Evolutionary conservation across 2,329 filamentous ascomycete species (phyloP).

Genomic region (Aspergillus thermomutatus): DNA sequence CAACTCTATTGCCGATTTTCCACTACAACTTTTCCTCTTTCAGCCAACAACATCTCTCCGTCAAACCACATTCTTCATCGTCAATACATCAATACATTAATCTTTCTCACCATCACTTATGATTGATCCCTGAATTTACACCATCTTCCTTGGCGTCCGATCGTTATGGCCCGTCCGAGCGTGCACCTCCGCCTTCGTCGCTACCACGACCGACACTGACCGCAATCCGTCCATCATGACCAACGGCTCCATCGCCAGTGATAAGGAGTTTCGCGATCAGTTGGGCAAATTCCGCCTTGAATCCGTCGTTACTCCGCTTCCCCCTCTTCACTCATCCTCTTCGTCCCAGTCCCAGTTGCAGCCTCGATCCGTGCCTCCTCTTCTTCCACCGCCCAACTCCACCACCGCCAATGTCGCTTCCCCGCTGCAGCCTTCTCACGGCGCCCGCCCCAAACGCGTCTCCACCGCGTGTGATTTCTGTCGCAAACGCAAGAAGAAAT

Average conservation of each 20-base stretch:
- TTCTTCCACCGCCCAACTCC: neutral
- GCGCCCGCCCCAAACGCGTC: slow-evolving; percentile 32
- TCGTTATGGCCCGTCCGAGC: neutral
- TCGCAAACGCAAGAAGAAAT: slow-evolving; percentile 42
- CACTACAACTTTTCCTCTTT: neutral
- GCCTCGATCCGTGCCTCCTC: neutral
- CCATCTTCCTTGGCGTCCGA: neutral
- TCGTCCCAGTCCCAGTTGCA: slow-evolving; percentile 10
- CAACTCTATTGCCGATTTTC: neutral
- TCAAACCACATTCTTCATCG: neutral
- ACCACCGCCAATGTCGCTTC: slow-evolving; percentile 6
- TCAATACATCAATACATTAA: neutral
- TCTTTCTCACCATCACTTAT: neutral
- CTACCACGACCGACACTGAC: neutral
- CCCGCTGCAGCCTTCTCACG: slow-evolving; percentile 9
- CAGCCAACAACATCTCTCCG: neutral
- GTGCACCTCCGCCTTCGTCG: neutral
- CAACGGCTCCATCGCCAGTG: slow-evolving; percentile 19
- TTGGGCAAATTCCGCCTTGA: slow-evolving; percentile 33
- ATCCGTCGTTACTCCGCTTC: slow-evolving; percentile 10
- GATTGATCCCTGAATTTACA: neutral
- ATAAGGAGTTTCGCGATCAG: slow-evolving; percentile 33
- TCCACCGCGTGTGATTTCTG: slow-evolving; percentile 41
- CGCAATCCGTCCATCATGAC: neutral
- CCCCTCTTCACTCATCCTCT: neutral